Conservation (phyloP, 2,329 filamentous ascomycete species). For the Fusarium goolgardi region DNA sequence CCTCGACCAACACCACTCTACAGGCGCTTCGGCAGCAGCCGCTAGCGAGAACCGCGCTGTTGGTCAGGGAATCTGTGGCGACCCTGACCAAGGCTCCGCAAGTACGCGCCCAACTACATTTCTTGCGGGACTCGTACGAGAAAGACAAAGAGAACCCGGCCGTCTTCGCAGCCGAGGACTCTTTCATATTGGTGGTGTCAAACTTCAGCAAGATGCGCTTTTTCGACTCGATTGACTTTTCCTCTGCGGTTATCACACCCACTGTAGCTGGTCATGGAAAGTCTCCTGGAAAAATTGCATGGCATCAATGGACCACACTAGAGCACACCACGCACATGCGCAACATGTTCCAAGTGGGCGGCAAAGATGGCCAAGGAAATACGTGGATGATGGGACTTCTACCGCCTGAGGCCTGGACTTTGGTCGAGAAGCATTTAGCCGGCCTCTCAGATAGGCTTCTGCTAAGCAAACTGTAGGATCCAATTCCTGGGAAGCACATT, state of each 20-base stretch:
- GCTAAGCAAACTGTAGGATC: conserved; percentile 11
- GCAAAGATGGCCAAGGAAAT: conserved; percentile 4
- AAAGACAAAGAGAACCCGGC: conserved; percentile 3
- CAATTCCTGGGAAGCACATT: not conserved
- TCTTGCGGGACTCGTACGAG: not conserved
- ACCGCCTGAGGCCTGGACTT: not conserved
- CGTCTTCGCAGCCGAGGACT: not conserved
- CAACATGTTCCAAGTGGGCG: conserved; percentile 19
- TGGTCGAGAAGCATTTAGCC: conserved; percentile 13
- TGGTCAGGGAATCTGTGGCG: conserved; percentile 10
- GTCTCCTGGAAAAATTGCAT: conserved; percentile 3
- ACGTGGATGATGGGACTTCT: conserved; percentile 18
- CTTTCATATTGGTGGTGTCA: conserved; percentile 3
- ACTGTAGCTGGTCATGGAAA: not conserved
- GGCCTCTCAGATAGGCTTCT: not conserved
- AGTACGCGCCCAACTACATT: conserved; percentile 3
- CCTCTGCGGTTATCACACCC: not conserved
- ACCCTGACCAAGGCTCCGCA: not conserved
- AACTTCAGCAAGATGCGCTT: conserved; percentile 13
- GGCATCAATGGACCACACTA: conserved; percentile 11
- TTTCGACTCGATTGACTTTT: conserved; percentile 13
- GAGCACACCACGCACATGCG: conserved; percentile 5
- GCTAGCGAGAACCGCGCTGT: conserved; percentile 6
- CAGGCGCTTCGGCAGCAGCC: conserved; percentile 9
- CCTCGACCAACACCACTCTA: conserved; percentile 11